Conservation (phyloP, 441 rosid genomes). For the Isatis lusitanica region DNA sequence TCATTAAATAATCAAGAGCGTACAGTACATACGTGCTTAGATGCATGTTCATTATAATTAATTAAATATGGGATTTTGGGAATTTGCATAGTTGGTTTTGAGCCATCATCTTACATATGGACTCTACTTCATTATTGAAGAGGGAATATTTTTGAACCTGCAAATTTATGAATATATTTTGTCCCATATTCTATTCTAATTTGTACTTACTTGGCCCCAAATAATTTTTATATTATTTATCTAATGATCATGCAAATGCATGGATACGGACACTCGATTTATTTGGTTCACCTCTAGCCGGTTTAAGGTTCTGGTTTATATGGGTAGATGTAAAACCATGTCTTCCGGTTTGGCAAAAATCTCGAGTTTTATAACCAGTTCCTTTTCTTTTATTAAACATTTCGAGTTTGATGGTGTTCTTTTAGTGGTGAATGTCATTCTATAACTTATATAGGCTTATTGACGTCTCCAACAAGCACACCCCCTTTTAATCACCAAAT, state of each 20-base stretch:
- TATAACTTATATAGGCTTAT: constrained; percentile 18
- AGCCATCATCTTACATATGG: constrained; percentile 21
- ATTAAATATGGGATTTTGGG: constrained; percentile 11
- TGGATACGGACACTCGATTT: background rate
- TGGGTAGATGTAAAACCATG: background rate
- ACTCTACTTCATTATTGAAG: constrained; percentile 31
- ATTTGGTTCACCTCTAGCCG: constrained; percentile 15
- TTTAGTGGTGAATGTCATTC: background rate
- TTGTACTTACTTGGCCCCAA: constrained; percentile 17
- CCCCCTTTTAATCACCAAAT: constrained; percentile 13
- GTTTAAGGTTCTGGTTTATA: background rate
- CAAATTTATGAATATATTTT: background rate
- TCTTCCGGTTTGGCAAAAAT: background rate
- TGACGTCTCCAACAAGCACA: constrained; percentile 19
- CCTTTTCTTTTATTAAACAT: constrained; percentile 17
- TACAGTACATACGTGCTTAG: constrained; percentile 20
- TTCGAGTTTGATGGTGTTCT: background rate
- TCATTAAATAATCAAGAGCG: constrained; percentile 25
- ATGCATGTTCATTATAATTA: constrained; percentile 14
- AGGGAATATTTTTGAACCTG: background rate
- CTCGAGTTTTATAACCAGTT: constrained; percentile 1
- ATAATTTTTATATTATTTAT: background rate
- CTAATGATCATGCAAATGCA: constrained; percentile 25
- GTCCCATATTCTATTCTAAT: constrained; percentile 4
- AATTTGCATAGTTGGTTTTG: constrained; percentile 31